Evolutionary conservation across 2,329 filamentous ascomycete species (phyloP).

Genomic region (Capronia coronata): DNA sequence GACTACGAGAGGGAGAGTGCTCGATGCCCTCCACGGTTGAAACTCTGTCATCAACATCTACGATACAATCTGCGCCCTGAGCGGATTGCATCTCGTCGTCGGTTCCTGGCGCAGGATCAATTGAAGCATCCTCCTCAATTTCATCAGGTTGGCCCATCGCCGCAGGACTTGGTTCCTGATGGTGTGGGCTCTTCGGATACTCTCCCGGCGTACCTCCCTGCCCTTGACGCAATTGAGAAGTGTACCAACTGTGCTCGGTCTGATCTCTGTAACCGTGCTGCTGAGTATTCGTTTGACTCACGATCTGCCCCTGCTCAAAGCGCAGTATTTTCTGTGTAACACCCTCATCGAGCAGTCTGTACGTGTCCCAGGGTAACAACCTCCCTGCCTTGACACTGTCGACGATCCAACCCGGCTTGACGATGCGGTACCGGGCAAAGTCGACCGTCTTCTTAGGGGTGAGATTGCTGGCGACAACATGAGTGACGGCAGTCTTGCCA

Average conservation of each 20-base stretch:
- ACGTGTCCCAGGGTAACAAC: conserved; percentile 77
- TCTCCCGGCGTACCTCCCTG: background rate
- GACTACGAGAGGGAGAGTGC: background rate
- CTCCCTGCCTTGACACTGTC: conserved; percentile 79
- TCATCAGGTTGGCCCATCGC: background rate
- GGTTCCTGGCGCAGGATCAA: background rate
- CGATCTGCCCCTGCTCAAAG: conserved; percentile 57
- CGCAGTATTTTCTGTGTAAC: conserved; percentile 70
- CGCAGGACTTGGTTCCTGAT: background rate
- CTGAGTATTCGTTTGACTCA: conserved; percentile 58
- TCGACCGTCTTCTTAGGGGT: conserved; percentile 91
- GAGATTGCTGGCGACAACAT: conserved; percentile 85
- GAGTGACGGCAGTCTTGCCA: conserved; percentile 87
- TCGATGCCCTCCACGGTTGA: background rate
- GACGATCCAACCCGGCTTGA: conserved; percentile 89
- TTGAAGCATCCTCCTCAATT: background rate
- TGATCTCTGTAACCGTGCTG: conserved; percentile 69
- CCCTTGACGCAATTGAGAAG: conserved; percentile 52
- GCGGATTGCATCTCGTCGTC: background rate
- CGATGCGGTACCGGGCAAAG: conserved; percentile 79
- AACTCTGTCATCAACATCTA: background rate
- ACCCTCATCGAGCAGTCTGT: conserved; percentile 78
- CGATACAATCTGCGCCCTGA: background rate
- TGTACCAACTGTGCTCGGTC: conserved; percentile 76
- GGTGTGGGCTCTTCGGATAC: background rate